Conservation (phyloP, 805 yeast genomes). For the Yamadazyma ubonensis region DNA sequence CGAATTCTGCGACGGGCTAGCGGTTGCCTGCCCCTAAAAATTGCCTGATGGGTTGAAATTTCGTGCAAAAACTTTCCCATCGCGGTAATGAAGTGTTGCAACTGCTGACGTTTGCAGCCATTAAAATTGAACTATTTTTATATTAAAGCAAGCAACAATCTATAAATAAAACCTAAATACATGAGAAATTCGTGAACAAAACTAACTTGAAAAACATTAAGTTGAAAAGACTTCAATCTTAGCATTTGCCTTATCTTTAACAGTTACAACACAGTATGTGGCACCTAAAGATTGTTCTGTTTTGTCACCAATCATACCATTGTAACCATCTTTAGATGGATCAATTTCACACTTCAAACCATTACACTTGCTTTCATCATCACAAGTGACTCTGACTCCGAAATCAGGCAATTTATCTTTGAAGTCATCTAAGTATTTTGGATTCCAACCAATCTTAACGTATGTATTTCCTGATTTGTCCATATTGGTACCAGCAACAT, state of each 20-base stretch:
- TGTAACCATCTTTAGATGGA: conserved; percentile 61
- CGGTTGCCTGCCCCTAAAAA: neutral
- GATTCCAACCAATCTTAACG: conserved; percentile 91
- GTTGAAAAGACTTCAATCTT: conserved; percentile 64
- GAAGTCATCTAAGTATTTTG: conserved; percentile 71
- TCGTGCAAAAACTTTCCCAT: too few relatives aligned
- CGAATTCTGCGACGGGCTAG: neutral
- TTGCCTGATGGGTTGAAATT: too few relatives aligned
- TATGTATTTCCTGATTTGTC: conserved; percentile 68
- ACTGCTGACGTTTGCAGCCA: conserved; percentile 1
- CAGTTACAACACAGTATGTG: conserved; percentile 83
- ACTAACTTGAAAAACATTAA: conserved; percentile 10
- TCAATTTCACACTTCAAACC: conserved; percentile 85
- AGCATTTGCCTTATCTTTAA: conserved; percentile 59
- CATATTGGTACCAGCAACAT: conserved; percentile 88
- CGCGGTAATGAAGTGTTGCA: too few relatives aligned
- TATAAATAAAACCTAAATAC: neutral
- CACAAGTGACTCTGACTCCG: conserved; percentile 75
- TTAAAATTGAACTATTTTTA: too few relatives aligned
- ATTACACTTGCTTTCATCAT: conserved; percentile 61
- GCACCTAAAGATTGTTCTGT: conserved; percentile 56
- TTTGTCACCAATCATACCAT: conserved; percentile 47
- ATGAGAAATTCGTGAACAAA: too few relatives aligned
- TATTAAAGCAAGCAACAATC: neutral
- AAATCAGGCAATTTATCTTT: conserved; percentile 55